These are phyloP conservation scores for Nigrograna mackinnonii DNA, from an alignment of 2,329 filamentous ascomycete genomes.

Conservation along the genomic window DNA sequence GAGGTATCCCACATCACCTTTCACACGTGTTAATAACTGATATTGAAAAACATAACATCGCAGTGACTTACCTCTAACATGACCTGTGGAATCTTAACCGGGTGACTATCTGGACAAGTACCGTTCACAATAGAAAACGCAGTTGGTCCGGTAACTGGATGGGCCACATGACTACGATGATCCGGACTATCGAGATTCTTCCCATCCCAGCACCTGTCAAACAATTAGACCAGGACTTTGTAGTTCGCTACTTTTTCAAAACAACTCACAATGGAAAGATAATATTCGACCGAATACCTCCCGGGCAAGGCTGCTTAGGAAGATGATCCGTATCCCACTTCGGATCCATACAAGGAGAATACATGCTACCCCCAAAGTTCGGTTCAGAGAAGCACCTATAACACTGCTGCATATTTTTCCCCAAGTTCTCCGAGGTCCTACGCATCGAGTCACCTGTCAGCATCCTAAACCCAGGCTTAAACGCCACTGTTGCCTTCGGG, in stretches of 20 bases:
- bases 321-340: slow-evolving; percentile 39
- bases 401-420: slow-evolving; percentile 21
- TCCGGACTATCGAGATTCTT: slow-evolving; percentile 54
- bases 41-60: background rate
- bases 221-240: background rate
- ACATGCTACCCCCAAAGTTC: slow-evolving; percentile 19
- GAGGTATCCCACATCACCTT: slow-evolving; percentile 46
- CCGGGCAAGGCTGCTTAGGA: slow-evolving; percentile 41
- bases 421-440: slow-evolving; percentile 16
- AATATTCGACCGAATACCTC: slow-evolving; percentile 50
- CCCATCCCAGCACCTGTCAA: slow-evolving; percentile 46
- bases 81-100: slow-evolving; percentile 47
- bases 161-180: slow-evolving; percentile 55
- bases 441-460: slow-evolving; percentile 19
- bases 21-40: background rate
- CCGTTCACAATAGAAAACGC: slow-evolving; percentile 34
- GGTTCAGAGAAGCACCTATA: slow-evolving; percentile 18
- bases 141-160: slow-evolving; percentile 14
- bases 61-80: slow-evolving; percentile 40
- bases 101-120: slow-evolving; percentile 42
- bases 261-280: slow-evolving; percentile 45
- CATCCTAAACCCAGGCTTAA: slow-evolving; percentile 25
- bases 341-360: slow-evolving; percentile 20
- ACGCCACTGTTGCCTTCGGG: slow-evolving; percentile 18
- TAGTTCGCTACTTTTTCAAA: background rate